Percentiles rank a stretch among this genome's conserved stretches.
Conservation (phyloP, 139 green algal species). For the Chlorella ohadii region DNA sequence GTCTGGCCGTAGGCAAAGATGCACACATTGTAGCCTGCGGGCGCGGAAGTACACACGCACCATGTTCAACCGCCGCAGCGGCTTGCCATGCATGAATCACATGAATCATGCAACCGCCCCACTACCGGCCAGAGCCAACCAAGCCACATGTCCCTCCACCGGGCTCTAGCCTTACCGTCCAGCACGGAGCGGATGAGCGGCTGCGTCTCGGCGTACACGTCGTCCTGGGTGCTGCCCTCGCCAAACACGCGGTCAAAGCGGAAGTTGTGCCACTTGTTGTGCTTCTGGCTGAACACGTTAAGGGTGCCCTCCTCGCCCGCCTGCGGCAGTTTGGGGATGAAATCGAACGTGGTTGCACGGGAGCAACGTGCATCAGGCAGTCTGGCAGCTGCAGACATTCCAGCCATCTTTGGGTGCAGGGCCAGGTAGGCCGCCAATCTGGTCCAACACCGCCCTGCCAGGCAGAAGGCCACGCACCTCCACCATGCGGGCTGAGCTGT, state of each 20-base stretch:
- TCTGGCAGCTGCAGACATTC: too few relatives aligned
- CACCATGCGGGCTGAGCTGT: conserved; percentile 40
- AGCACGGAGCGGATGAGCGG: conserved; percentile 89
- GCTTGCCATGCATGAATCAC: too few relatives aligned
- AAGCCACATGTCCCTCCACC: too few relatives aligned
- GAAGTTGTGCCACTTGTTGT: conserved; percentile 50
- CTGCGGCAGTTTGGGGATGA: background rate
- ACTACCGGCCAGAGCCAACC: too few relatives aligned
- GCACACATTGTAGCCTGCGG: conserved; percentile 91
- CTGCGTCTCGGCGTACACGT: conserved; percentile 89
- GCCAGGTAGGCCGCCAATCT: too few relatives aligned
- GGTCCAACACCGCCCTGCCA: too few relatives aligned
- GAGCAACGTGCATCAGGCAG: too few relatives aligned
- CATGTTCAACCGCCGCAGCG: too few relatives aligned
- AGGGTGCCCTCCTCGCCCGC: conserved; percentile 57
- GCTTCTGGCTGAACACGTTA: conserved; percentile 46
- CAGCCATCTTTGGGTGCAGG: too few relatives aligned
- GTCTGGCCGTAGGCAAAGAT: conserved; percentile 90
- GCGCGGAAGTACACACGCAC: background rate
- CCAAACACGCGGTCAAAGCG: conserved; percentile 88
- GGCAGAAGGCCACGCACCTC: too few relatives aligned
- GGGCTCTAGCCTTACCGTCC: conserved; percentile 86
- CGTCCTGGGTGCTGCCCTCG: conserved; percentile 67
- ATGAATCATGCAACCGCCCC: too few relatives aligned
- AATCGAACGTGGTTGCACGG: background rate